Base-by-base conservation (phyloP, 2,329 filamentous ascomycete species). In the Fusarium nanum region DNA sequence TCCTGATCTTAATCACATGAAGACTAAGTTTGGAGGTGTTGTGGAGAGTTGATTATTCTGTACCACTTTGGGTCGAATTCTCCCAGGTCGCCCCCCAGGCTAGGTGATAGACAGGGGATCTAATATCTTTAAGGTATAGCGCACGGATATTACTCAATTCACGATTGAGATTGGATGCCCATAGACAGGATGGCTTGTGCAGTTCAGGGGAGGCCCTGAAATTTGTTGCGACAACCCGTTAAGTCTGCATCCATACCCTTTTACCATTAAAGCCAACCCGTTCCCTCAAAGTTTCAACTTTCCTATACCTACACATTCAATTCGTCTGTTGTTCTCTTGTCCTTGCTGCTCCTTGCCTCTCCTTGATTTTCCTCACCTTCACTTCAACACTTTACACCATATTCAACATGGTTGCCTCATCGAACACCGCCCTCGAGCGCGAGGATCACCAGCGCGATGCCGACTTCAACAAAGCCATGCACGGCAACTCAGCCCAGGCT, bases 401-500 rank as follows among this genome's bases (percentile, higher is more conserved):
- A 74, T 77, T 81, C 79, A 82, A 80, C 77, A 84, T 85, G 83
- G 80, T 82, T 73, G 73, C 78, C 61, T 78, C 80, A 42, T 82
- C 81, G 64, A 78, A 77, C 61, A 75, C 74, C 58, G 75, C 77
- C 65, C 91, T 97, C 79, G 93, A 97, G 87, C 83, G 85, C 77
- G 93, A 97, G 83, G 89, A 97, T 80, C 91, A 94, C 81, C 79
- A 83, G 78, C 93, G 94, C 75, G 94, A 97, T 92, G 93, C 93
- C 70, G 91, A 88, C 73, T 97, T 97, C 87, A 94, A 93, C 86
- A 92, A 93, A 84, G 93, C 89, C 73, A 86, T 97, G 85, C 94
- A 98, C 82, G 93, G 87, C 77, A 81, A 80, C 67, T 93, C 93
- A 56, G 85, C 93, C 52, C 82, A 90, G 78, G 88, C 89, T 46